phyloP scores from a whole-genome alignment of 495 filamentous ascomycete genomes.

The Letharia columbiana region DNA sequence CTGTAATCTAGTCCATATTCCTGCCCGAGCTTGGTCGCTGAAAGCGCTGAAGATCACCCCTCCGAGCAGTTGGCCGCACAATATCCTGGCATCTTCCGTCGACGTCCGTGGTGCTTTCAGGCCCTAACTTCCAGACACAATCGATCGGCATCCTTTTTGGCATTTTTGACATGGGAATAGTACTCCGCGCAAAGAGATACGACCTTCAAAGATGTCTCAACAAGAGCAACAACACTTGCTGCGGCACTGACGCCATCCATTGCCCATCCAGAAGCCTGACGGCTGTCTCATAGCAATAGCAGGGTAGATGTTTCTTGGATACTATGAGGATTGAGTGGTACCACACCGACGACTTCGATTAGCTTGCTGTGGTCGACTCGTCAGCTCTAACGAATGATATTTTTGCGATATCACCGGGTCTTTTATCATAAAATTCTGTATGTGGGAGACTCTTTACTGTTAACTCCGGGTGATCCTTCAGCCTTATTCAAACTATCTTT shows the following conservation, averaged over 20 bases:
- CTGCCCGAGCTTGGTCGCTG: neutral
- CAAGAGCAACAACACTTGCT: constrained; percentile 33
- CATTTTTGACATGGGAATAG: constrained; percentile 28
- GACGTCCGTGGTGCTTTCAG: neutral
- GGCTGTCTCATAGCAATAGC: neutral
- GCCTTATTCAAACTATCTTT: too few relatives aligned
- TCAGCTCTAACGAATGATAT: neutral
- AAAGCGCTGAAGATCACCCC: neutral
- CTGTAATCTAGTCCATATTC: constrained; percentile 1
- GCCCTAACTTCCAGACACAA: constrained; percentile 26
- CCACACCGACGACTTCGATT: constrained; percentile 4
- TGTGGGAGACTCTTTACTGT: neutral
- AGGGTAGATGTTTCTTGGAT: neutral
- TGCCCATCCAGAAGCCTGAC: constrained; percentile 5
- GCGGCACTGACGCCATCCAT: constrained; percentile 31
- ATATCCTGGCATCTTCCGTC: neutral
- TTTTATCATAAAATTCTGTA: too few relatives aligned
- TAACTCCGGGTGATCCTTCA: too few relatives aligned
- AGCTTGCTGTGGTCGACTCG: neutral
- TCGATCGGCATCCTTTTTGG: constrained; percentile 31
- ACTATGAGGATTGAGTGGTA: constrained; percentile 1
- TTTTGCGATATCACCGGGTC: neutral
- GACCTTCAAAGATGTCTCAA: constrained; percentile 28
- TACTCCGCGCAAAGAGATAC: constrained; percentile 8
- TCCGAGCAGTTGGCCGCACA: constrained; percentile 7